Evolutionary conservation across 139 green algal species (phyloP), one percentile per base, ranked within the genome.

Genomic region (Spirogloea muscicola): DNA sequence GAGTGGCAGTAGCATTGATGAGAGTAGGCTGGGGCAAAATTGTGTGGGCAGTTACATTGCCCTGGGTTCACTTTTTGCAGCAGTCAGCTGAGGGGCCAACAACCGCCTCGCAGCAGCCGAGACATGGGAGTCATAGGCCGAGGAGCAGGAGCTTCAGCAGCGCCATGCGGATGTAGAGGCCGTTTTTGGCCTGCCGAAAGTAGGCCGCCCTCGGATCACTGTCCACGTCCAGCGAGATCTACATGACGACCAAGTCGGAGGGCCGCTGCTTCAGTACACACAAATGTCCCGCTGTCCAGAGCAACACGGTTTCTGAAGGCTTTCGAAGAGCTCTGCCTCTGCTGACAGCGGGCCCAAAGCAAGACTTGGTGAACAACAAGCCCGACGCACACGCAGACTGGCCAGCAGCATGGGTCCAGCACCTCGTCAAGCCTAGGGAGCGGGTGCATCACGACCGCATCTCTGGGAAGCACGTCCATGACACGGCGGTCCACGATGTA

Each of bases 111-210:
- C n/a, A n/a, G n/a, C n/a, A n/a, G n/a, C n/a, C n/a, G n/a, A n/a
- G n/a, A n/a, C n/a, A n/a, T n/a, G n/a, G n/a, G n/a, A n/a, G n/a
- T 65, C 18, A 79, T 36, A 40, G 34, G 25, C 72, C 72, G 39
- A 82, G 36, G 21, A 86, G 48, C 10, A 86, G 31, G 7, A 84
- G 81, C 83, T 97, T 98, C 13, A 98, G 86, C 27, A 99, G 72
- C 2, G 94, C 95, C 95, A 99, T 99, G 37, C 95, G 86, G 49
- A 99, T 91, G 82, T 90, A 98, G 2, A 99, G 84, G 1, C 95
- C 95, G 82, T 99, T 99, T 59, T 86, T 85, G 0, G 94, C 94
- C 79, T 99, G 95, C 4, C 95, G 76, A 85, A 99, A 99, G 87
- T 98, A 99, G 3, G 93, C 95, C 7, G 92, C 89, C 0, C 95